A percentile compares a stretch with the other conserved stretches of the same genome.
Evolutionary conservation across 352 stramenopile species (phyloP).

Genomic region (Pythium aquatile): DNA sequence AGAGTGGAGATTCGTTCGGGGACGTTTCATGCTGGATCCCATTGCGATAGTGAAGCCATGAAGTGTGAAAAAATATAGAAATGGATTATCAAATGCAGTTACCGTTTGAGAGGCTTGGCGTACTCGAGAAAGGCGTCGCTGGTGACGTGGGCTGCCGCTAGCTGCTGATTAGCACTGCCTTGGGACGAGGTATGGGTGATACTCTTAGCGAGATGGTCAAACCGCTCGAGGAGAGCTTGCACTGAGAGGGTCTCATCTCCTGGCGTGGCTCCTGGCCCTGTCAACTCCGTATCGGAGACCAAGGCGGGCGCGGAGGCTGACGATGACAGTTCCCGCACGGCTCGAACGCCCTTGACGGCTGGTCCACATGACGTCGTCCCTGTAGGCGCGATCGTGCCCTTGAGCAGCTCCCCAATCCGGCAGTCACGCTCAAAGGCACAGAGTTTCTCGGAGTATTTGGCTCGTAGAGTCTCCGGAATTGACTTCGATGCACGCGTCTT

Average conservation of each 20-base stretch:
- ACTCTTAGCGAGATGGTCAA: slow-evolving; percentile 17
- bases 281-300: neutral
- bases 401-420: slow-evolving; percentile 47
- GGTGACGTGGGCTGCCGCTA: neutral
- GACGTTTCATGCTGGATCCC: neutral
- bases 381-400: slow-evolving; percentile 30
- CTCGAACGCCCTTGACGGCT: slow-evolving; percentile 45
- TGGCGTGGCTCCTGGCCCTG: neutral
- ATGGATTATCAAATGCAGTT: neutral
- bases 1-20: neutral
- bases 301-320: neutral
- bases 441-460: slow-evolving; percentile 28
- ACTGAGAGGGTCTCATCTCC: neutral
- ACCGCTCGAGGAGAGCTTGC: slow-evolving; percentile 4
- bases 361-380: slow-evolving; percentile 48
- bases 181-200: neutral
- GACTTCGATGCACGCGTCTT: slow-evolving; percentile 34
- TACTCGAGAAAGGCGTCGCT: slow-evolving; percentile 18
- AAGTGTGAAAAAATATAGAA: neutral
- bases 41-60: neutral
- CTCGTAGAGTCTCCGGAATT: slow-evolving; percentile 26
- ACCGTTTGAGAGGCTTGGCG: slow-evolving; percentile 11
- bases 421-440: slow-evolving; percentile 54
- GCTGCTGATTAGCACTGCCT: slow-evolving; percentile 10
- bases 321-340: slow-evolving; percentile 32